phyloP scores from a whole-genome alignment of 2,329 filamentous ascomycete species.

The Cladosporium sp. region DNA sequence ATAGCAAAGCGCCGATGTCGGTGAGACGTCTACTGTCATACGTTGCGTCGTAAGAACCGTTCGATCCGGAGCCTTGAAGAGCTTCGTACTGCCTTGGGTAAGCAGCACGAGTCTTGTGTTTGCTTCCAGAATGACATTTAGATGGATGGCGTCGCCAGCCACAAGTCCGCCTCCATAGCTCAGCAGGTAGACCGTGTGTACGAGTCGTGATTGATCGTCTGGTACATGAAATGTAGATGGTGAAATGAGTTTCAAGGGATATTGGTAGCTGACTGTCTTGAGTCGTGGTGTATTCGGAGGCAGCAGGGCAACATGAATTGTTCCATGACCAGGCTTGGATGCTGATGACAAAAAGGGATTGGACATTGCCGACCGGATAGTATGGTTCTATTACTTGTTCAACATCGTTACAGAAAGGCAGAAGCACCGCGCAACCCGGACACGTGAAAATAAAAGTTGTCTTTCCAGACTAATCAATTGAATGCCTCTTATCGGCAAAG shows the following conservation, averaged over 20 bases:
- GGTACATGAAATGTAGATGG: slow-evolving; percentile 58
- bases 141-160: slow-evolving; percentile 74
- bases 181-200: slow-evolving; percentile 77
- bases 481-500: slow-evolving; percentile 2
- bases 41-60: slow-evolving; percentile 31
- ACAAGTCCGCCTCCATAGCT: slow-evolving; percentile 94
- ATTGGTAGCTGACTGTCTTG: slow-evolving; percentile 77
- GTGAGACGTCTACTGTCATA: slow-evolving; percentile 46
- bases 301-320: slow-evolving; percentile 67
- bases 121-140: slow-evolving; percentile 62
- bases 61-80: slow-evolving; percentile 72
- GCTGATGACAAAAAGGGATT: slow-evolving; percentile 76
- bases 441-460: neutral
- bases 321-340: slow-evolving; percentile 72
- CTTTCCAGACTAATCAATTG: neutral
- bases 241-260: slow-evolving; percentile 89
- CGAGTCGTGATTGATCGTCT: slow-evolving; percentile 45
- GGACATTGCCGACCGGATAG: slow-evolving; percentile 24
- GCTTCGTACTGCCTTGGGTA: slow-evolving; percentile 81
- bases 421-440: neutral
- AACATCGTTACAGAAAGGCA: slow-evolving; percentile 14
- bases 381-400: slow-evolving; percentile 14
- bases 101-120: slow-evolving; percentile 60
- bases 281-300: slow-evolving; percentile 69
- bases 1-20: slow-evolving; percentile 53